Evolutionary conservation across 78 protist species (phyloP).

Genomic region (Bodo saltans): DNA sequence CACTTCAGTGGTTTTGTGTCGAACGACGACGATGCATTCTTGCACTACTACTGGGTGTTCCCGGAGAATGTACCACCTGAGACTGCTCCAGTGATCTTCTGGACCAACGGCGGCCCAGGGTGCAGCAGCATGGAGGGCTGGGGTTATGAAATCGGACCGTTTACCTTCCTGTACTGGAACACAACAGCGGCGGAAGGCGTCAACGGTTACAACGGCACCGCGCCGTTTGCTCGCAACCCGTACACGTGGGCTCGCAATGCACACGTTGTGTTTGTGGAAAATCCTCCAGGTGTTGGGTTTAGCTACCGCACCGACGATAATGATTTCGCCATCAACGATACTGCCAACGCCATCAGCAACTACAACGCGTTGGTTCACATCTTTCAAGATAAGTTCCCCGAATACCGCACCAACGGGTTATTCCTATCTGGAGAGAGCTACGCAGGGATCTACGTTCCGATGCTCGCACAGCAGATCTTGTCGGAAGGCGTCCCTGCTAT

Average conservation of each 20-base stretch:
- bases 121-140: slow-evolving; percentile 45
- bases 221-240: background rate
- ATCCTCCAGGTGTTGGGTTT: slow-evolving; percentile 70
- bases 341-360: slow-evolving; percentile 20
- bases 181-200: background rate
- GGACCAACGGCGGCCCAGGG: slow-evolving; percentile 51
- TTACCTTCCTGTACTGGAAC: background rate
- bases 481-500: background rate
- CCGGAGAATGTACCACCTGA: background rate
- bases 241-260: slow-evolving; percentile 40
- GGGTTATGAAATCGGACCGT: slow-evolving; percentile 40
- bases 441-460: slow-evolving; percentile 56
- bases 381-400: background rate
- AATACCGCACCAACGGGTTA: background rate
- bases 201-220: background rate
- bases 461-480: background rate
- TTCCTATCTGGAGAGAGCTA: slow-evolving; percentile 52
- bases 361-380: slow-evolving; percentile 35
- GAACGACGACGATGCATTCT: background rate
- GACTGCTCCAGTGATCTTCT: slow-evolving; percentile 22
- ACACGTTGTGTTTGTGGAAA: slow-evolving; percentile 50
- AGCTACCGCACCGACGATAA: slow-evolving; percentile 21
- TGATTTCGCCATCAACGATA: background rate
- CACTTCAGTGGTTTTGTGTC: slow-evolving; percentile 24
- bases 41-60: slow-evolving; percentile 22